Conservation (phyloP, 257 asterid genomes). For the Ajuga chamaepitys region DNA sequence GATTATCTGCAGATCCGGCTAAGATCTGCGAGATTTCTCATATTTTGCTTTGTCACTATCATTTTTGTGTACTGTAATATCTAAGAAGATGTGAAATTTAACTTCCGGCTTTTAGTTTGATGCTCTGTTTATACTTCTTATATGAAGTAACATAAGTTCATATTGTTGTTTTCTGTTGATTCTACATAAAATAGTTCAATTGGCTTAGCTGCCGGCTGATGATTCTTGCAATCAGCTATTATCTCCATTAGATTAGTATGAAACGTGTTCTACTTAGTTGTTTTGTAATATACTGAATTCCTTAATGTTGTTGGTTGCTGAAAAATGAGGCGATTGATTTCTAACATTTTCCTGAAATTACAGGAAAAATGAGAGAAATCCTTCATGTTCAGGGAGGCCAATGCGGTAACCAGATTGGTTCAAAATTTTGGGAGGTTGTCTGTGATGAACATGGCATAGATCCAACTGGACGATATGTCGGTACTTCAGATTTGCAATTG, state of each 20-base stretch:
- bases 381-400: slow-evolving; percentile 86
- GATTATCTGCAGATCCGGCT: slow-evolving; percentile 13
- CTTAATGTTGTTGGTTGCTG: background rate
- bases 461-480: slow-evolving; percentile 76
- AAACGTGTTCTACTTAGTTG: too few species aligned
- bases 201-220: background rate
- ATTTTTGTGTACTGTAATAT: background rate
- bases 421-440: slow-evolving; percentile 78
- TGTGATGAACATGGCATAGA: slow-evolving; percentile 86
- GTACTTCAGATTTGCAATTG: slow-evolving; percentile 72
- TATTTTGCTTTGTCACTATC: background rate
- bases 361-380: slow-evolving; percentile 76
- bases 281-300: too few species aligned
- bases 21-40: slow-evolving; percentile 9
- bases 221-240: too few species aligned
- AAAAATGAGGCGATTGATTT: background rate
- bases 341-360: background rate
- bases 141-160: background rate
- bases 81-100: background rate
- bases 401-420: slow-evolving; percentile 83
- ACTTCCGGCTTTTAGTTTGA: background rate
- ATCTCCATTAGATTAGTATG: too few species aligned
- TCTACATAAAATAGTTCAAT: background rate
- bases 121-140: background rate
- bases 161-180: background rate